phyloP scores from a whole-genome alignment of 768 basidiomycete genomes.

The Agrocybe praecox region DNA sequence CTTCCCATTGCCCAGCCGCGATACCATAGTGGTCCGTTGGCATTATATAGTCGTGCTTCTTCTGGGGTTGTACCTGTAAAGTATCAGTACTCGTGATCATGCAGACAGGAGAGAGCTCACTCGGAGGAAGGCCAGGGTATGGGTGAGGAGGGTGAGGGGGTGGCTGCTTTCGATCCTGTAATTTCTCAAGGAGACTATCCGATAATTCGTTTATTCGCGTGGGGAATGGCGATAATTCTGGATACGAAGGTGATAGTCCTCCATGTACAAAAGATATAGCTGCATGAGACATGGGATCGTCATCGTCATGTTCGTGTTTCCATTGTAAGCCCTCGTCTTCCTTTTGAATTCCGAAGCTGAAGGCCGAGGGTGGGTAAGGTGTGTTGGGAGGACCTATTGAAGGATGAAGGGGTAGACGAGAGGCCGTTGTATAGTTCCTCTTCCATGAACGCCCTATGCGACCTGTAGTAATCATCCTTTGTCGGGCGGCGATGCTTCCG shows the following conservation, averaged over 20 bases:
- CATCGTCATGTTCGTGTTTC: not conserved
- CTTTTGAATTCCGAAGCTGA: conserved; percentile 24
- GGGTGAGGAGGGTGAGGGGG: conserved; percentile 83
- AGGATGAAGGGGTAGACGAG: conserved; percentile 80
- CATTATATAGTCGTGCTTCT: conserved; percentile 72
- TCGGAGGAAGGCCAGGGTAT: conserved; percentile 70
- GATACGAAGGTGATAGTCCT: conserved; percentile 80
- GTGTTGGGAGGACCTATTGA: conserved; percentile 70
- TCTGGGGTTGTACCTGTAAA: conserved; percentile 56
- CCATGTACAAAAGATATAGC: conserved; percentile 95
- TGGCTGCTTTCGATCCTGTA: conserved; percentile 66
- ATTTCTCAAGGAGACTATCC: conserved; percentile 64
- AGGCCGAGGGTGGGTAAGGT: conserved; percentile 45
- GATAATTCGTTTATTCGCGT: conserved; percentile 79
- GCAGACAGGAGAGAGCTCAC: conserved; percentile 22
- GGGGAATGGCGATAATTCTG: conserved; percentile 80
- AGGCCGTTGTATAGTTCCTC: conserved; percentile 79
- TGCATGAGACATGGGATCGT: conserved; percentile 51
- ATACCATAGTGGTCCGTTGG: conserved; percentile 92
- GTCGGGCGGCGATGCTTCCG: conserved; percentile 69
- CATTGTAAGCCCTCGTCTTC: conserved; percentile 22
- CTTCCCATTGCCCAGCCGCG: conserved; percentile 85
- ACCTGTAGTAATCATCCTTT: conserved; percentile 74
- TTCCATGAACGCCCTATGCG: conserved; percentile 84
- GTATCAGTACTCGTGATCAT: not conserved